Base-by-base conservation (phyloP, 129 eudicot genomes). In the Calendula officinalis region DNA sequence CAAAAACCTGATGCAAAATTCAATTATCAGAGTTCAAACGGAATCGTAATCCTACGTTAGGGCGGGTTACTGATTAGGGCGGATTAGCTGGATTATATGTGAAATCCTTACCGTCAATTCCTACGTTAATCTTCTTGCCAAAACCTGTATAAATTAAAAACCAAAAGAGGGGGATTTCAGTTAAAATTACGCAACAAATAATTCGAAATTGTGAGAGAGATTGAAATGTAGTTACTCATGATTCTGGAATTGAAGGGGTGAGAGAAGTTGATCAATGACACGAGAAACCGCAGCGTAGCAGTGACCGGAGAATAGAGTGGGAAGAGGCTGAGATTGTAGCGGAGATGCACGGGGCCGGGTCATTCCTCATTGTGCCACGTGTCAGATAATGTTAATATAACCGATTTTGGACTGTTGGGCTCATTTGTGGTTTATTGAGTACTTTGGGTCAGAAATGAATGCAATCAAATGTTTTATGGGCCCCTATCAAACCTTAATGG, bases 111-210 rank as follows among this genome's bases (percentile, higher is more conserved):
- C 70, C 59, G 59, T 47, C 45, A 0, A 46, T 34, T 64, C 69
- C 69, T 3, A 64, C 57, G 44, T 38, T 65, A 37, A 65, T 35
- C 59, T 65, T 65, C 70, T 65, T 65, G 0, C 70, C 59, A 58
- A 65, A 65, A 65, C 70, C 70, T 65, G 47, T 49, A 65, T n/a
- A 27, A 53, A 67, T 38, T 35, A 41, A 8, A 53, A 67, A 30
- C 51, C 43, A 42, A 48, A 64, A 48, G 30, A 16, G 10, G 8
- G 11, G 8, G 35, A 36, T 22, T 22, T 22, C 30, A 22, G 30
- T 22, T 22, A 5, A 33, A 7, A n/a, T 49, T 15, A 4, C 13
- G 8, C 5, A 35, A 13, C 0, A 22, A 40, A n/a, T 52, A 3
- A 30, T 54, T 43, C 14, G 34, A 55, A 41, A 67, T 15, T n/a